phyloP scores from a whole-genome alignment of 1,284 basidiomycete species.

The Afroboletus lepidellus region DNA sequence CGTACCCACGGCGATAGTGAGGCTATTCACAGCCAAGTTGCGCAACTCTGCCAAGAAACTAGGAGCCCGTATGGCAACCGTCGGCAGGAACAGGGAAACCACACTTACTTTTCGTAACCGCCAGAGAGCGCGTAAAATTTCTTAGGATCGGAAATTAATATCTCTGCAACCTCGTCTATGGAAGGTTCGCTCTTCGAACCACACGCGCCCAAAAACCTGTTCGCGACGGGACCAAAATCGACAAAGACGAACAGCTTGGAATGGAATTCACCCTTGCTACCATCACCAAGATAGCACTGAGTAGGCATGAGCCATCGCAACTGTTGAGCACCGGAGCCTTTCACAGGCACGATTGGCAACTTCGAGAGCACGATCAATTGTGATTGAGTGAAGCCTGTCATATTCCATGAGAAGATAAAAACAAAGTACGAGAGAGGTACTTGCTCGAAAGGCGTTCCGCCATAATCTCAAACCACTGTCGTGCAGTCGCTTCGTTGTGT shows the following conservation, averaged over 20 bases:
- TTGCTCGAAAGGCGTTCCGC: neutral
- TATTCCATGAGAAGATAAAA: neutral
- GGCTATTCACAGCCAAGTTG: neutral
- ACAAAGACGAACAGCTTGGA: neutral
- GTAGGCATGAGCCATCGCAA: neutral
- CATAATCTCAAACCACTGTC: neutral
- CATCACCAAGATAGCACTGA: neutral
- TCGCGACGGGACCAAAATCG: neutral
- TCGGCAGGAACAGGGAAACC: neutral
- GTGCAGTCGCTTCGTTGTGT: neutral
- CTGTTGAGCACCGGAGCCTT: conserved; percentile 27
- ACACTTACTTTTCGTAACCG: neutral
- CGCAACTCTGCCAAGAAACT: conserved; percentile 6
- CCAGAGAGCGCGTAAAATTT: neutral
- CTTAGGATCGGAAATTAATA: neutral
- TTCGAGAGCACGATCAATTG: neutral
- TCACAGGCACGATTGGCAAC: conserved; percentile 9
- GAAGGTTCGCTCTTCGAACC: conserved; percentile 1
- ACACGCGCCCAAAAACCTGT: neutral
- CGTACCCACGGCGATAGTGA: neutral
- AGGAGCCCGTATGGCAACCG: neutral
- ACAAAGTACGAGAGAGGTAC: neutral
- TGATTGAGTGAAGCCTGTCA: conserved; percentile 17
- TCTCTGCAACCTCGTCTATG: conserved; percentile 1
- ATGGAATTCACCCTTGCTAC: neutral